Conservation (phyloP, 805 yeast species). For the Candida loeiensis region DNA sequence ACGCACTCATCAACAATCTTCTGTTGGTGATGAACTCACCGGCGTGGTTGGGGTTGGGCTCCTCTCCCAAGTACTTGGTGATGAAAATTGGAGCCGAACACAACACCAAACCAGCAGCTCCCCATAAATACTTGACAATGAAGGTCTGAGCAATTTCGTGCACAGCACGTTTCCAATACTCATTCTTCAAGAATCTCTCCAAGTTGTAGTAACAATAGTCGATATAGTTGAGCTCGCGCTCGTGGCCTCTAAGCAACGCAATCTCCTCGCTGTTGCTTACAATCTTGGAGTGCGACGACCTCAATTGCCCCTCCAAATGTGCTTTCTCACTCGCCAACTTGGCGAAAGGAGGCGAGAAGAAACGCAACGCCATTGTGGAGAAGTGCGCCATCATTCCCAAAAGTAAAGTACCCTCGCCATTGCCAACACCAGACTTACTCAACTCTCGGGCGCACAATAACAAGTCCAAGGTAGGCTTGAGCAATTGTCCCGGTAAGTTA, state of each 20-base stretch:
- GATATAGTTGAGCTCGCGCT: constrained; percentile 69
- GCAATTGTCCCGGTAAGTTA: constrained; percentile 72
- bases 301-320: constrained; percentile 77
- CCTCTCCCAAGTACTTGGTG: constrained; percentile 47
- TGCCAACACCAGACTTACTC: constrained; percentile 58
- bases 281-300: constrained; percentile 77
- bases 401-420: constrained; percentile 74
- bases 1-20: constrained; percentile 75
- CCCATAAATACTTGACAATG: constrained; percentile 89
- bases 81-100: constrained; percentile 88
- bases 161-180: constrained; percentile 68
- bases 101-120: constrained; percentile 85
- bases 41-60: constrained; percentile 47
- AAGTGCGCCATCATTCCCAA: constrained; percentile 78
- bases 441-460: constrained; percentile 77
- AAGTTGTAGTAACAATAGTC: constrained; percentile 80
- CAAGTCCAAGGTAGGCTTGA: constrained; percentile 80
- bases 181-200: constrained; percentile 72
- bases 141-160: constrained; percentile 86
- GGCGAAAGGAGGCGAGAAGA: constrained; percentile 89
- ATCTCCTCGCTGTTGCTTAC: constrained; percentile 81
- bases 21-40: constrained; percentile 89
- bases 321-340: constrained; percentile 73
- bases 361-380: constrained; percentile 67
- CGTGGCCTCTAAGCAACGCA: constrained; percentile 79